Evolutionary conservation across 1,284 basidiomycete species (phyloP).

Genomic region (Cryptococcus depauperatus): DNA sequence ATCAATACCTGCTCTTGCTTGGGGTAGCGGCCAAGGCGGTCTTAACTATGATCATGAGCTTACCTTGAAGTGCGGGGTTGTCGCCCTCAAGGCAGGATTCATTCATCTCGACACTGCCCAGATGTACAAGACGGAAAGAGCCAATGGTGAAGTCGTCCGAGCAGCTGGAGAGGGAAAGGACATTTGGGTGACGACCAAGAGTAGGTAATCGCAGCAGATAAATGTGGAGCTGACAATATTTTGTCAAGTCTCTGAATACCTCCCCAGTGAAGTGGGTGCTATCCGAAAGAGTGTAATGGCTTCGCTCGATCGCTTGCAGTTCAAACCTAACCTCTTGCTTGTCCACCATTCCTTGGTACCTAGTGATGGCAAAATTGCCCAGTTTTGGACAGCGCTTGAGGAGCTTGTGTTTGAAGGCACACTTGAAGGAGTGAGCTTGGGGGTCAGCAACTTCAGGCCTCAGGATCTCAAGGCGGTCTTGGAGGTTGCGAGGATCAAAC

Average conservation of each 20-base stretch:
- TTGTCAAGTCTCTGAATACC: constrained; percentile 2
- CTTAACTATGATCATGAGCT: not conserved
- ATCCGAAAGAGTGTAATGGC: constrained; percentile 20
- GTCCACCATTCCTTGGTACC: constrained; percentile 32
- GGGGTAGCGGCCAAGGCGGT: constrained; percentile 15
- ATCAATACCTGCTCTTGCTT: constrained; percentile 30
- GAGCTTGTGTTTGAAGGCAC: constrained; percentile 47
- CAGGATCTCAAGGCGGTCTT: constrained; percentile 35
- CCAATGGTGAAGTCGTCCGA: constrained; percentile 45
- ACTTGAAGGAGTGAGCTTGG: constrained; percentile 52
- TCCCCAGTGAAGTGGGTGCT: constrained; percentile 12
- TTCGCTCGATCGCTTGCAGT: constrained; percentile 20
- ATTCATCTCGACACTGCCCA: constrained; percentile 41
- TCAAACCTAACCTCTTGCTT: constrained; percentile 30
- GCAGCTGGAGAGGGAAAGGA: constrained; percentile 45
- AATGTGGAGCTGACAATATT: not conserved
- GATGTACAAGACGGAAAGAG: constrained; percentile 41
- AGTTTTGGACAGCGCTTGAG: constrained; percentile 36
- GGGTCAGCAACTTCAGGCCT: constrained; percentile 40
- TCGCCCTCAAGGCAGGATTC: constrained; percentile 37
- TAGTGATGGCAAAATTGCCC: constrained; percentile 12
- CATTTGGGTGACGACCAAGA: constrained; percentile 52
- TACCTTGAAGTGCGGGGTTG: constrained; percentile 4
- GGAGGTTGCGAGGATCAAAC: constrained; percentile 52
- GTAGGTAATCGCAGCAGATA: constrained; percentile 11